Base-by-base conservation (phyloP, 352 stramenopile species). In the Phytopythium vexans region DNA sequence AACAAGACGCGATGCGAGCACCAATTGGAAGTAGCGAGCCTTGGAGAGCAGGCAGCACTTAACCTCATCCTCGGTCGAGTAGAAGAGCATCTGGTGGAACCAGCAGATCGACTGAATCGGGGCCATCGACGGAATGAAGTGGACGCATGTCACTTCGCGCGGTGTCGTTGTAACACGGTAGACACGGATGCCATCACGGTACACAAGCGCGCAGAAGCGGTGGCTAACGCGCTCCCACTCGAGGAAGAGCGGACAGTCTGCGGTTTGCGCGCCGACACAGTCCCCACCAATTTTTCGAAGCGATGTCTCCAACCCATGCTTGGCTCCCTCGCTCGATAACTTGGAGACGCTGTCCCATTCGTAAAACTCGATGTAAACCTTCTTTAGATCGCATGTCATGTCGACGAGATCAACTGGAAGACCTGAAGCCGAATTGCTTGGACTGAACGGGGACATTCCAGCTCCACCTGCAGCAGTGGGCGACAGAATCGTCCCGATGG, bases 11-110 rank as follows among this genome's bases (percentile, higher is more conserved):
- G 73, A 82, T 6, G 75, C 82, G n/a, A 92, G 38, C n/a, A 75
- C 74, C 31, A 92, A 65, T 2, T 60, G 70, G 37, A 89, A 90
- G 39, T 65, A 78, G 10, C 77, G 68, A 14, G 71, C 70, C 51
- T 66, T 77, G 31, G 72, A 89, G 27, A 92, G 58, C 2, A 92
- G 49, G 35, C 66, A 89, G 54, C 78, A 88, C 44, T 74, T 82
- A n/a, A 92, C 56, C 33, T 81, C 69, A 10, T 84, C 69, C 11
- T 81, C 65, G 2, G 72, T 81, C 1, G 67, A 58, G 44, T 80
- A 76, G 56, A 92, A 89, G 6, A 92, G 69, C 44, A 80, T 86
- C 40, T 89, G 77, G 39, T 88, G 68, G 39, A 85, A 67, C 77
- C 82, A 92, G 16, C 75, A 53, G 32, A 90, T 56, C 4, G 77